Evolutionary conservation across 1,284 basidiomycete species (phyloP).

Genomic region (Trametes pubescens): DNA sequence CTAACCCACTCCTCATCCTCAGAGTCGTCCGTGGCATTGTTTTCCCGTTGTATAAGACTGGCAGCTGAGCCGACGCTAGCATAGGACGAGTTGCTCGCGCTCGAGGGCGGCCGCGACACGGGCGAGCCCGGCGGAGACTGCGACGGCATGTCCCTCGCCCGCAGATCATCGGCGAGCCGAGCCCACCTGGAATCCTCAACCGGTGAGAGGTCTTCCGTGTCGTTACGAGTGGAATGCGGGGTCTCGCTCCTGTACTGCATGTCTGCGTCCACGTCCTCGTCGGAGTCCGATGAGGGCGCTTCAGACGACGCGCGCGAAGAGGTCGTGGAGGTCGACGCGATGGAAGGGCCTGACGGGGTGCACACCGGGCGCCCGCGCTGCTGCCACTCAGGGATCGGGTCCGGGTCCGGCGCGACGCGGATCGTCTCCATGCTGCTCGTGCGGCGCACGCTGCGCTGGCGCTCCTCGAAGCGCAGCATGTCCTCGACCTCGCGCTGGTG

Average conservation of each 20-base stretch:
- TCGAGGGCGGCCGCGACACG: slow-evolving; percentile 13
- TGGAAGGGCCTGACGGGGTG: slow-evolving; percentile 4
- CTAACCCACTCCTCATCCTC: not conserved
- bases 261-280: not conserved
- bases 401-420: slow-evolving; percentile 2
- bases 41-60: not conserved
- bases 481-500: slow-evolving; percentile 67
- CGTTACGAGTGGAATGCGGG: not conserved
- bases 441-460: slow-evolving; percentile 23
- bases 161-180: not conserved
- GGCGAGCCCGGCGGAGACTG: slow-evolving; percentile 6
- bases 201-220: not conserved
- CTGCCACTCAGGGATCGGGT: not conserved
- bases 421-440: slow-evolving; percentile 47
- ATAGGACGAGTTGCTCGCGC: slow-evolving; percentile 25
- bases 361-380: not conserved
- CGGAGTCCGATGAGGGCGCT: not conserved
- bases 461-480: slow-evolving; percentile 58
- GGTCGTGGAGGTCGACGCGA: slow-evolving; percentile 1
- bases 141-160: not conserved
- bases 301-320: not conserved
- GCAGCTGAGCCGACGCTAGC: slow-evolving; percentile 11
- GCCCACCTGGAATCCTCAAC: too few relatives aligned
- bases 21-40: not conserved
- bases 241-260: not conserved